Evolutionary conservation across 73 alveolate species (phyloP).

Genomic region (Uronychia setigera): DNA sequence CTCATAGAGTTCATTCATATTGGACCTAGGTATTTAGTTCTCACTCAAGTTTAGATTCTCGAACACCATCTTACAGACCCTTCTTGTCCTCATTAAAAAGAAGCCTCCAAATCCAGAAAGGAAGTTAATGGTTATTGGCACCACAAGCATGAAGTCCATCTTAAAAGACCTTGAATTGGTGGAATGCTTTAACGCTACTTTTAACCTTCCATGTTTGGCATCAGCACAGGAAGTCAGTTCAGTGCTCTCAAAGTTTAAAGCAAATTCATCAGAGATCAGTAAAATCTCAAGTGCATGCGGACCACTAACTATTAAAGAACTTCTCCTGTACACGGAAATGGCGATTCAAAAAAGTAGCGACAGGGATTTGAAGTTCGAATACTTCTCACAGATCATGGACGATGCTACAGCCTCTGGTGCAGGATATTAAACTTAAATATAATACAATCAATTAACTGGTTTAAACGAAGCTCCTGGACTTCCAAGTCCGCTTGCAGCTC

Average conservation of each 20-base stretch:
- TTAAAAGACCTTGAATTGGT: conserved; percentile 94
- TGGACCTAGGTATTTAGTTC: conserved; percentile 96
- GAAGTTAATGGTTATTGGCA: conserved; percentile 96
- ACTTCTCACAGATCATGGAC: conserved; percentile 2
- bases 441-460: too few species aligned
- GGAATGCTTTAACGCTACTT: conserved; percentile 71
- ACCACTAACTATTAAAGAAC: conserved; percentile 24
- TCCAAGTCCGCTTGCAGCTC: too few species aligned
- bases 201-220: conserved; percentile 16
- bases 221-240: neutral
- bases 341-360: conserved; percentile 33
- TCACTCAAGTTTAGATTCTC: conserved; percentile 72
- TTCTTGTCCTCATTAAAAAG: conserved; percentile 94
- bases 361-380: neutral
- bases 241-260: conserved; percentile 18
- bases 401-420: too few species aligned
- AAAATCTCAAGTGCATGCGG: conserved; percentile 1
- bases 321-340: conserved; percentile 48
- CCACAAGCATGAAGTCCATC: conserved; percentile 87
- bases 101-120: conserved; percentile 98
- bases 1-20: conserved; percentile 97
- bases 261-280: neutral
- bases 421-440: too few species aligned
- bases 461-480: too few species aligned
- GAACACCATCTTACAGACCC: conserved; percentile 94